Evolutionary conservation across 345 rosid genomes (phyloP), one percentile per base, ranked within the genome.

Genomic region (Eucalyptus lansdowneana): DNA sequence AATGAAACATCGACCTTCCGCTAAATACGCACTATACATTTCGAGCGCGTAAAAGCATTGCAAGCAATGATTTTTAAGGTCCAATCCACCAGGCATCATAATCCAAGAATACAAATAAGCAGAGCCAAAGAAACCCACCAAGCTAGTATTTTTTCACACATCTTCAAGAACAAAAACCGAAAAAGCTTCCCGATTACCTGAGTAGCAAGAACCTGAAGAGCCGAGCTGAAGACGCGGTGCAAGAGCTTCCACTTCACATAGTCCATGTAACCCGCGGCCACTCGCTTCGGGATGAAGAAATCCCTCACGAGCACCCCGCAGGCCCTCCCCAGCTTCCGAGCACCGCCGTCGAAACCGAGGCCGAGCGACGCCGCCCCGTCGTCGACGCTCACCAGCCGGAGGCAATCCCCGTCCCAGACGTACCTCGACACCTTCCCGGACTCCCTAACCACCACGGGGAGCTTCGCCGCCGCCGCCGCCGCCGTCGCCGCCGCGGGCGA

Each of bases 181-280:
- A 34, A 34, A 34, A 34, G 37, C 37, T 72, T 15, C 81, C 40
- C 1, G 53, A 58, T 88, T 87, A 97, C 99, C 97, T 97, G 99
- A 91, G 99, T 97, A 87, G 99, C 99, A 92, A 97, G 96, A 93
- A 97, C 98, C 89, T 96, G 99, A 16, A 97, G 91, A 47, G 98
- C 96, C 40, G 99, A 96, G 96, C 99, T 97, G 92, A 94, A 97
- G 89, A 97, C 96, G 69, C 99, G 93, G 92, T 97, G 99, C 92
- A 96, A 92, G 53, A 97, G 90, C 93, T 97, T 97, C 99, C 99
- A 97, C 91, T 97, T 95, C 16, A 97, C 98, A 89, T 96, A 97
- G 24, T 91, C 92, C 90, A 96, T 76, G 85, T 97, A 97, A 86
- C 92, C 92, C 29, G 93, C 92, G 27, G 90, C 91, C 11, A 97